phyloP scores from a whole-genome alignment of 495 filamentous ascomycete species.

The Xylaria nigripes region DNA sequence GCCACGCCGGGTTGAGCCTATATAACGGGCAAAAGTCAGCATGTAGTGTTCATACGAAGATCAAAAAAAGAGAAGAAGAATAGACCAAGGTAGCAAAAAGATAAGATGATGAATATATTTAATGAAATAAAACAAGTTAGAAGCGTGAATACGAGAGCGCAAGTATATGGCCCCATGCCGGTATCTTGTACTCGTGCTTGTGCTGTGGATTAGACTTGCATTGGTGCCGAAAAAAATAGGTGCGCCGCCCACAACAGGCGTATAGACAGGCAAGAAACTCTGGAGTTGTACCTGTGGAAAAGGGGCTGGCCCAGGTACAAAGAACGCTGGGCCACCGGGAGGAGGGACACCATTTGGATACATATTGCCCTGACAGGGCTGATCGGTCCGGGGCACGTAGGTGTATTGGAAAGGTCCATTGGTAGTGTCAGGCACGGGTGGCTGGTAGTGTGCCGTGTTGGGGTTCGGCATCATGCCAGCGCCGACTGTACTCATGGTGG shows the following conservation, averaged over 20 bases:
- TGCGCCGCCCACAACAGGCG: slow-evolving; percentile 2
- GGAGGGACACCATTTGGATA: background rate
- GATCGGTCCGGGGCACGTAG: slow-evolving; percentile 39
- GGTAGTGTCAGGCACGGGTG: slow-evolving; percentile 39
- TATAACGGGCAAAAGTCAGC: slow-evolving; percentile 16
- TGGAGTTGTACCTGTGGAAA: slow-evolving; percentile 18
- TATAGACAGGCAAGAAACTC: slow-evolving; percentile 12
- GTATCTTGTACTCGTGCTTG: too few species aligned
- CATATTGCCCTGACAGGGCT: background rate
- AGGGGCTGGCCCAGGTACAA: slow-evolving; percentile 5
- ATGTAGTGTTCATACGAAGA: background rate
- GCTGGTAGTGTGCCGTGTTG: slow-evolving; percentile 36
- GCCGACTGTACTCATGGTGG: slow-evolving; percentile 10
- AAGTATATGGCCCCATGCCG: too few species aligned
- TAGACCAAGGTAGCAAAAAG: background rate
- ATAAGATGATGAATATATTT: background rate
- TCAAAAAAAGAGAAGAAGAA: background rate
- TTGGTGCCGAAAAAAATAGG: slow-evolving; percentile 8
- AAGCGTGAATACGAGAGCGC: background rate
- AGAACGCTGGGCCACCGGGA: slow-evolving; percentile 1
- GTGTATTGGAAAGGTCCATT: slow-evolving; percentile 36
- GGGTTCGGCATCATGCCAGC: slow-evolving; percentile 17
- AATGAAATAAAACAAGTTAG: background rate
- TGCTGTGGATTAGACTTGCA: slow-evolving; percentile 19
- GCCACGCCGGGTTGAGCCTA: slow-evolving; percentile 13